Conservation (phyloP, 169 alveolate genomes). For the Eimeria necatrix region DNA sequence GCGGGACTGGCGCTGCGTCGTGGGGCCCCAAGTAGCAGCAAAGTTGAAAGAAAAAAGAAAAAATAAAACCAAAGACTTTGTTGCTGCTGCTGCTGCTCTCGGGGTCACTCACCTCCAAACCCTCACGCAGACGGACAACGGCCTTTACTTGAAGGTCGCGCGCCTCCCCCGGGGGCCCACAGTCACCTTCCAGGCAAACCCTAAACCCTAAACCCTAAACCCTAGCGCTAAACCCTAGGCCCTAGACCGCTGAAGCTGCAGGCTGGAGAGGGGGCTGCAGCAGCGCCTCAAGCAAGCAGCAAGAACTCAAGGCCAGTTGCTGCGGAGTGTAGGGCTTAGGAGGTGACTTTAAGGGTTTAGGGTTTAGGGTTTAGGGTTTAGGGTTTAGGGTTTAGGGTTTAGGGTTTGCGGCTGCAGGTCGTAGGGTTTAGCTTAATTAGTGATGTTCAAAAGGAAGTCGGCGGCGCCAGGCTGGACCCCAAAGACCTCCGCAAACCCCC, state of each 20-base stretch:
- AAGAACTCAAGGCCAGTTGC: no score
- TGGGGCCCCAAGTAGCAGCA: constrained; percentile 84
- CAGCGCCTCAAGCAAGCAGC: no score
- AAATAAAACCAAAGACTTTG: constrained; percentile 82
- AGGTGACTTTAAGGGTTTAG: neutral
- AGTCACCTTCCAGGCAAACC: constrained; percentile 67
- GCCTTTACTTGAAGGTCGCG: constrained; percentile 81
- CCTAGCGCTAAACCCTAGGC: neutral
- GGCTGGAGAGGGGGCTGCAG: no score
- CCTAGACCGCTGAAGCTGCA: neutral
- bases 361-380: constrained; percentile 3
- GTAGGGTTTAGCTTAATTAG: constrained; percentile 77
- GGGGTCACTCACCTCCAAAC: constrained; percentile 84
- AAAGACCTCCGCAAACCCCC: constrained; percentile 84
- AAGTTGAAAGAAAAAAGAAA: constrained; percentile 78
- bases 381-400: constrained; percentile 44
- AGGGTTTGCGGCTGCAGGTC: constrained; percentile 53
- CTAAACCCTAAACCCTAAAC: constrained; percentile 27
- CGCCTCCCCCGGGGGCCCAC: constrained; percentile 86
- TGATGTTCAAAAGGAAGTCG: constrained; percentile 79
- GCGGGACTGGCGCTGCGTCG: constrained; percentile 82
- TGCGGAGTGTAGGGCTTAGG: neutral
- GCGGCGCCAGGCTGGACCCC: constrained; percentile 79
- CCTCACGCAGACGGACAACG: constrained; percentile 82
- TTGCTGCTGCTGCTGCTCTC: constrained; percentile 81